These are phyloP conservation scores for Castanea sativa DNA, from an alignment of 306 rosid species.

Conservation along the genomic window DNA sequence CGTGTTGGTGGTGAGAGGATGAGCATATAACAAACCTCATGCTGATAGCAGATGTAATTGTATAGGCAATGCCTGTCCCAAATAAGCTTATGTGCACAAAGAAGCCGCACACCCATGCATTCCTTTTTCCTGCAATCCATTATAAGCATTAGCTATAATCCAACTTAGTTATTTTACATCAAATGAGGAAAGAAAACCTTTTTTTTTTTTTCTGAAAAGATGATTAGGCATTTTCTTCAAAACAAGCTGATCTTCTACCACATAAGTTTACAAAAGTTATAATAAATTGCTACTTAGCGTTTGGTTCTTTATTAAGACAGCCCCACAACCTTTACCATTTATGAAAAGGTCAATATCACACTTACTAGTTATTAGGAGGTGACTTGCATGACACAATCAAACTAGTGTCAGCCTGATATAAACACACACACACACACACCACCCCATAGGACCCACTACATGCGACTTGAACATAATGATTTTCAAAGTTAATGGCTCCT, in stretches of 20 bases:
- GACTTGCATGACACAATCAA: slow-evolving; percentile 26
- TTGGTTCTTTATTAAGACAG: too few species aligned
- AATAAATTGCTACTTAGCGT: too few species aligned
- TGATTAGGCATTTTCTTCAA: neutral
- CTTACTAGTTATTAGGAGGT: neutral
- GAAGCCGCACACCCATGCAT: slow-evolving; percentile 33
- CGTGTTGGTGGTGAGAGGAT: neutral
- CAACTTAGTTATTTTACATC: too few species aligned
- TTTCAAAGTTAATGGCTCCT: neutral
- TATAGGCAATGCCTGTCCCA: slow-evolving; percentile 62
- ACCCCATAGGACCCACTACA: too few species aligned
- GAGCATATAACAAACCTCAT: slow-evolving; percentile 34
- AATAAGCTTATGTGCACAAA: slow-evolving; percentile 44
- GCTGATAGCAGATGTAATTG: slow-evolving; percentile 53
- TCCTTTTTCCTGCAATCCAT: slow-evolving; percentile 36
- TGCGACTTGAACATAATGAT: too few species aligned
- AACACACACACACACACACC: too few species aligned
- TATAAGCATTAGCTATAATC: neutral
- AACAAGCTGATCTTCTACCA: too few species aligned
- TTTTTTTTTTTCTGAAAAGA: neutral
- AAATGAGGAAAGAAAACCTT: neutral
- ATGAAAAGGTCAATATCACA: too few species aligned
- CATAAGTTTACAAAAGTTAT: too few species aligned
- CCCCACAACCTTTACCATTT: too few species aligned
- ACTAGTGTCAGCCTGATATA: neutral